Conservation (phyloP, 345 rosid genomes). For the Salix dunnii region DNA sequence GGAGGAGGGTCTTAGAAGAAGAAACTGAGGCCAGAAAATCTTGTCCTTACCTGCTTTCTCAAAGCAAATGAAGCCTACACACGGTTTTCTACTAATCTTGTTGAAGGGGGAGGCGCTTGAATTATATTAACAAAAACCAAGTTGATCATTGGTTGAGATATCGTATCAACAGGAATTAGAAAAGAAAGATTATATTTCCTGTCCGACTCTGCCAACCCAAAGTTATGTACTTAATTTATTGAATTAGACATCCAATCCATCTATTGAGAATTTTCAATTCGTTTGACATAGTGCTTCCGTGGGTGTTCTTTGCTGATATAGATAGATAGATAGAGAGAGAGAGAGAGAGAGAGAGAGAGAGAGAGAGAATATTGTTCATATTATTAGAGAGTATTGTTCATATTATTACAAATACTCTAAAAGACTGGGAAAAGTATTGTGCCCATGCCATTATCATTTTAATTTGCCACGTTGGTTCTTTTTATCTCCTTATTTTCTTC, state of each 20-base stretch:
- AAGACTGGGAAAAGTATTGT: too few relatives aligned
- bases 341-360: too few relatives aligned
- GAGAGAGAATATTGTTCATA: too few relatives aligned
- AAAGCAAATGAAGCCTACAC: not conserved
- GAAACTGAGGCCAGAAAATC: not conserved
- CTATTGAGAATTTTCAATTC: not conserved
- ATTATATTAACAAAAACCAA: not conserved
- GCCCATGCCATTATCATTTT: too few relatives aligned
- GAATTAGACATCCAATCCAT: not conserved
- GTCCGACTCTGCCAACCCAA: not conserved
- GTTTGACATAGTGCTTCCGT: too few relatives aligned
- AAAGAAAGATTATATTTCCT: constrained; percentile 2
- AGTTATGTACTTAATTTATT: not conserved
- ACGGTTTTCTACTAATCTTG: not conserved
- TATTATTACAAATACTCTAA: too few relatives aligned
- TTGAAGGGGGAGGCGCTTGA: not conserved
- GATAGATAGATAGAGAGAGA: too few relatives aligned
- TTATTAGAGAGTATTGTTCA: too few relatives aligned
- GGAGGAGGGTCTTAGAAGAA: too few relatives aligned
- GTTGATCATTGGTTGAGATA: constrained; percentile 5
- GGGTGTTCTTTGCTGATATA: too few relatives aligned
- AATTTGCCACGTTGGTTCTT: too few relatives aligned
- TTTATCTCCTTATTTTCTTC: too few relatives aligned
- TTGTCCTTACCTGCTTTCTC: not conserved
- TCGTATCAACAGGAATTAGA: not conserved